These are phyloP conservation scores for Tulasnella sp. DNA, from an alignment of 768 basidiomycete species.

Conservation along the genomic window DNA sequence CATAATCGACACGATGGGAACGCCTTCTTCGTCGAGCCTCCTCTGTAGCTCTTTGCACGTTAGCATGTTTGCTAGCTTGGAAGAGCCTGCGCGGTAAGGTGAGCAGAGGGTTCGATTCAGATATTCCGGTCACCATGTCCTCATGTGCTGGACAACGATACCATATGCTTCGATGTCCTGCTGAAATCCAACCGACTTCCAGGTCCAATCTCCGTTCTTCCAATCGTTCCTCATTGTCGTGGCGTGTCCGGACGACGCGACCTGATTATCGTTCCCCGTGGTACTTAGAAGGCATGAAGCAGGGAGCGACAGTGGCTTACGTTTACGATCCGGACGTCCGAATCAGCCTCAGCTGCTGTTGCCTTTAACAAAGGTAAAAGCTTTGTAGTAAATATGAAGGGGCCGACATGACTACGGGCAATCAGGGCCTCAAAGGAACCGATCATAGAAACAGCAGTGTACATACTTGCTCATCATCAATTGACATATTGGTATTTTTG, in stretches of 20 bases:
- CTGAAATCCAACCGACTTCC: background rate
- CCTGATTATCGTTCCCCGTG: background rate
- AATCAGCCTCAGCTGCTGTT: slow-evolving; percentile 46
- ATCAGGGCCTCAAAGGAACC: background rate
- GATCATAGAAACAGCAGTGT: background rate
- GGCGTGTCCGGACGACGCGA: background rate
- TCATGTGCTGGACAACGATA: background rate
- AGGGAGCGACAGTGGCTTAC: slow-evolving; percentile 37
- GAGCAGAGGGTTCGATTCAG: background rate
- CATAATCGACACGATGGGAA: slow-evolving; percentile 42
- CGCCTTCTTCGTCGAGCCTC: slow-evolving; percentile 40
- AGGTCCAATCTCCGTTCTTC: background rate
- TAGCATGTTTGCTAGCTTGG: slow-evolving; percentile 52
- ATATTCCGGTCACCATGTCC: background rate
- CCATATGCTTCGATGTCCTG: background rate
- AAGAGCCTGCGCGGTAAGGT: slow-evolving; percentile 38
- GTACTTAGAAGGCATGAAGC: no score
- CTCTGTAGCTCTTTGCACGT: slow-evolving; percentile 51
- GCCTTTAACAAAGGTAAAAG: slow-evolving; percentile 51
- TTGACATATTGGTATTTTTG: background rate
- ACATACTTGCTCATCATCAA: slow-evolving; percentile 10
- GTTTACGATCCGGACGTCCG: slow-evolving; percentile 60
- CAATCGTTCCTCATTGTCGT: background rate
- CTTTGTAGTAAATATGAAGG: slow-evolving; percentile 51
- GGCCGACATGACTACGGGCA: slow-evolving; percentile 47